Percentiles rank a stretch among this genome's conserved stretches.
Evolutionary conservation across 192 early-diverging fungal genomes (phyloP).

Genomic region (Linnemannia exigua): DNA sequence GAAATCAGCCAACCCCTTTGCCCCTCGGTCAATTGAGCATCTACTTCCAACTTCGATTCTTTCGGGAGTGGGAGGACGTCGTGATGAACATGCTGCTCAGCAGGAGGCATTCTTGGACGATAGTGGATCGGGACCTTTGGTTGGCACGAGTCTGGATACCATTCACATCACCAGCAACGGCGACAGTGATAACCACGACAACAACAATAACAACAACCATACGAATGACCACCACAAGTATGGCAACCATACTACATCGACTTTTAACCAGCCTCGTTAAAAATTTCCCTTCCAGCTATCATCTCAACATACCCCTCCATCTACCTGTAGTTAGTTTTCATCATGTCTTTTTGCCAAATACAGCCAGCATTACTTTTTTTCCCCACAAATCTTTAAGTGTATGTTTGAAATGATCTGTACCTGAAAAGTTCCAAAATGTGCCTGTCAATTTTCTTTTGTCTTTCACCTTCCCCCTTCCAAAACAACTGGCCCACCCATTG

Average conservation of each 20-base stretch:
- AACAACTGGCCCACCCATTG: too few relatives aligned
- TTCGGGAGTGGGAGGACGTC: not conserved
- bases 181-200: not conserved
- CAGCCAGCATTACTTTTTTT: not conserved
- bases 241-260: not conserved
- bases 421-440: too few relatives aligned
- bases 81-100: not conserved
- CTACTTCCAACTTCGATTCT: slow-evolving; percentile 13
- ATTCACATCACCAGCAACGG: not conserved
- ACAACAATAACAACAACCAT: not conserved
- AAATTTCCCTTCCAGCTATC: not conserved
- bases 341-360: not conserved
- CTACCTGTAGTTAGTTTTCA: not conserved
- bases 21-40: slow-evolving; percentile 22
- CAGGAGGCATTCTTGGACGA: slow-evolving; percentile 1
- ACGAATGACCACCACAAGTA: not conserved
- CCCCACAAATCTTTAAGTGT: not conserved
- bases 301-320: not conserved
- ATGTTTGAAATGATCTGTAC: not conserved
- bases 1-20: slow-evolving; percentile 36
- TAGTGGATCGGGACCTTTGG: not conserved
- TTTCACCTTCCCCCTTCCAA: too few relatives aligned
- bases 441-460: too few relatives aligned
- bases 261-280: slow-evolving; percentile 9
- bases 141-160: not conserved